A percentile compares a stretch with the other conserved stretches of the same genome.
These are phyloP conservation scores for Hippophae gyantsensis DNA, from an alignment of 306 rosid species.

Conservation along the genomic window DNA sequence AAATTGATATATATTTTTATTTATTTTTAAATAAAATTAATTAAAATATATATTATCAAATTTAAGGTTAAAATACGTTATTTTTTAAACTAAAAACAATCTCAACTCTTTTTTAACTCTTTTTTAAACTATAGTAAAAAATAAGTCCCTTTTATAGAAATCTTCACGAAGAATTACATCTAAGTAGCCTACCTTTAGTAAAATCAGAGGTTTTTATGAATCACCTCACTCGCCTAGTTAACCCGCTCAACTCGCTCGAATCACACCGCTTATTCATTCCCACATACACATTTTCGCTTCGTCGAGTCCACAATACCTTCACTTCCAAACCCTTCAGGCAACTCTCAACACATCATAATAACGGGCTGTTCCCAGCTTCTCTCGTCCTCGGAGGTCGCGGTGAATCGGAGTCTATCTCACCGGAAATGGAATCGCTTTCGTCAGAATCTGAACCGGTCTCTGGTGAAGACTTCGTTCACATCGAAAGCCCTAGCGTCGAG, in stretches of 20 bases:
- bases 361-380: not conserved
- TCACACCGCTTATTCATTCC: not conserved
- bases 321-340: conserved; percentile 5
- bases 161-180: too few relatives aligned
- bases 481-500: conserved; percentile 53
- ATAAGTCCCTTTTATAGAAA: too few relatives aligned
- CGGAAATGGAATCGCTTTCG: conserved; percentile 46
- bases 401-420: conserved; percentile 12
- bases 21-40: too few relatives aligned
- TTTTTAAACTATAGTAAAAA: too few relatives aligned
- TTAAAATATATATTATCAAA: too few relatives aligned
- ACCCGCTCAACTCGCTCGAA: conserved; percentile 5
- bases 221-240: conserved; percentile 28
- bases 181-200: too few relatives aligned
- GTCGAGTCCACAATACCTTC: conserved; percentile 5
- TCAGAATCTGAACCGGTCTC: conserved; percentile 27
- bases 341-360: conserved; percentile 20
- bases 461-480: conserved; percentile 63
- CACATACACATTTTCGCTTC: conserved; percentile 1
- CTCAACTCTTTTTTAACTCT: too few relatives aligned
- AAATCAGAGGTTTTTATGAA: conserved; percentile 18
- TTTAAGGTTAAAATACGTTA: too few relatives aligned
- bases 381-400: conserved; percentile 9
- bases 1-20: too few relatives aligned
- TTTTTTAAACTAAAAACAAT: too few relatives aligned